A percentile compares a stretch with the other conserved stretches of the same genome.
These are phyloP conservation scores for Microthyrium microscopicum DNA, from an alignment of 2,329 filamentous ascomycete genomes.

Conservation along the genomic window DNA sequence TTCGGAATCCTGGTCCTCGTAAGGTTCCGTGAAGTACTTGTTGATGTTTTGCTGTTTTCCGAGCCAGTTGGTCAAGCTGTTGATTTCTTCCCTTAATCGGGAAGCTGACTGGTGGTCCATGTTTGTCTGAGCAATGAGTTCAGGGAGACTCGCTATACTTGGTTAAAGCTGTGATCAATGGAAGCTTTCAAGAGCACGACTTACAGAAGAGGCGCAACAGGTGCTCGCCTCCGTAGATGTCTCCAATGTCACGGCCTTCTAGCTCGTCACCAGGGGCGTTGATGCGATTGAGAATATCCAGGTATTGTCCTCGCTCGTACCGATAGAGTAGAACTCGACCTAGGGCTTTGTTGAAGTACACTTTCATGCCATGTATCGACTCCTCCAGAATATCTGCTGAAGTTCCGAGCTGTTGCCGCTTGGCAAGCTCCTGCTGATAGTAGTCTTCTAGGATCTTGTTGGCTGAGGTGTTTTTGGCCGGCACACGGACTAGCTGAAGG, in stretches of 20 bases:
- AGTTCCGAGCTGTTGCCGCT: conserved; percentile 44
- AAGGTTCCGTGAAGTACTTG: conserved; percentile 61
- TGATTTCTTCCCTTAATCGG: conserved; percentile 74
- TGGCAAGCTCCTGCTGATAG: conserved; percentile 50
- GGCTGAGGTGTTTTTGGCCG: conserved; percentile 53
- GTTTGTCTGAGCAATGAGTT: conserved; percentile 91
- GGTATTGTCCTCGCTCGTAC: conserved; percentile 81
- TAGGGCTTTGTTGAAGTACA: conserved; percentile 87
- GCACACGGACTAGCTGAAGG: conserved; percentile 72
- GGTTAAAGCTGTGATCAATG: neutral
- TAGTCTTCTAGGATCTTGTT: conserved; percentile 70
- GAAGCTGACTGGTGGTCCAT: conserved; percentile 89
- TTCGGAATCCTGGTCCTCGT: too few species aligned
- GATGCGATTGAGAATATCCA: conserved; percentile 57
- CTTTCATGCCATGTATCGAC: conserved; percentile 66
- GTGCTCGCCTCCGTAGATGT: conserved; percentile 89
- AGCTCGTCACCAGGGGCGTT: conserved; percentile 41
- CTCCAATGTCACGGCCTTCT: conserved; percentile 53
- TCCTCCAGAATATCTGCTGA: conserved; percentile 77
- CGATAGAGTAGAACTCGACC: conserved; percentile 84
- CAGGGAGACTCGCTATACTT: conserved; percentile 62
- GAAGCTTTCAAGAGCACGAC: conserved; percentile 13
- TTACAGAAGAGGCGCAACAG: conserved; percentile 75
- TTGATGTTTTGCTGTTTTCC: conserved; percentile 47
- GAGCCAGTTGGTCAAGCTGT: conserved; percentile 75